A percentile compares a stretch with the other conserved stretches of the same genome.
These are phyloP conservation scores for Suhomyces tanzawaensis DNA, from an alignment of 805 yeast genomes.

Conservation along the genomic window DNA sequence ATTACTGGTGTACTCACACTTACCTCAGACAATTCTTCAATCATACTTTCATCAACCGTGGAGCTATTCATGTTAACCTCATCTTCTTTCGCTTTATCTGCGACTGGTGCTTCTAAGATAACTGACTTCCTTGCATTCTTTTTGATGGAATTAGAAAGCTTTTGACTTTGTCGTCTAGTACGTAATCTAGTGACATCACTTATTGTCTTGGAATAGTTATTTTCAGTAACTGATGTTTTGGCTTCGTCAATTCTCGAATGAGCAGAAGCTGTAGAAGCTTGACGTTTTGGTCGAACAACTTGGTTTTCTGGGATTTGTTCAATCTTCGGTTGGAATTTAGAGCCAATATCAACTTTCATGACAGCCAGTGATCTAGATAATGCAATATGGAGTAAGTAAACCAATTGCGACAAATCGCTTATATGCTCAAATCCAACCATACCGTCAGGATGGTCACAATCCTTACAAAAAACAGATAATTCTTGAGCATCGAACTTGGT, in stretches of 20 bases:
- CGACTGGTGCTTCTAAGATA: constrained; percentile 61
- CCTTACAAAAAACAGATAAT: constrained; percentile 50
- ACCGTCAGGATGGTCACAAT: constrained; percentile 52
- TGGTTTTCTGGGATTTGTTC: neutral
- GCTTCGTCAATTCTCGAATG: constrained; percentile 2
- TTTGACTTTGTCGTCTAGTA: constrained; percentile 67
- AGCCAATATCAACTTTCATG: constrained; percentile 34
- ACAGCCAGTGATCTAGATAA: constrained; percentile 67
- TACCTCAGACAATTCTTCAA: constrained; percentile 15
- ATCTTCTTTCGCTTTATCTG: constrained; percentile 35
- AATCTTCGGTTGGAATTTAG: neutral
- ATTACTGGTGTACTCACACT: constrained; percentile 5
- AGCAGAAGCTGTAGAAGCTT: neutral
- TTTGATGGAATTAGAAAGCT: constrained; percentile 51
- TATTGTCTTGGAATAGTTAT: constrained; percentile 65
- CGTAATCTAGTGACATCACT: constrained; percentile 75
- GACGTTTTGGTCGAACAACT: neutral
- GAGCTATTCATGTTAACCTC: constrained; percentile 11
- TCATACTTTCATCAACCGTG: constrained; percentile 14
- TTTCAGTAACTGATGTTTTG: constrained; percentile 25
- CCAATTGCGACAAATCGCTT: constrained; percentile 68
- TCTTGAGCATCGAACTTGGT: constrained; percentile 43
- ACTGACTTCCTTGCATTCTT: constrained; percentile 65
- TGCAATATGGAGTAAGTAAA: constrained; percentile 79
- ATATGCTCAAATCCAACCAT: constrained; percentile 58